Percentiles rank a stretch among this genome's conserved stretches.
These are phyloP conservation scores for Aechmea fasciata DNA, from an alignment of 176 grass and related monocot genomes.

Conservation along the genomic window DNA sequence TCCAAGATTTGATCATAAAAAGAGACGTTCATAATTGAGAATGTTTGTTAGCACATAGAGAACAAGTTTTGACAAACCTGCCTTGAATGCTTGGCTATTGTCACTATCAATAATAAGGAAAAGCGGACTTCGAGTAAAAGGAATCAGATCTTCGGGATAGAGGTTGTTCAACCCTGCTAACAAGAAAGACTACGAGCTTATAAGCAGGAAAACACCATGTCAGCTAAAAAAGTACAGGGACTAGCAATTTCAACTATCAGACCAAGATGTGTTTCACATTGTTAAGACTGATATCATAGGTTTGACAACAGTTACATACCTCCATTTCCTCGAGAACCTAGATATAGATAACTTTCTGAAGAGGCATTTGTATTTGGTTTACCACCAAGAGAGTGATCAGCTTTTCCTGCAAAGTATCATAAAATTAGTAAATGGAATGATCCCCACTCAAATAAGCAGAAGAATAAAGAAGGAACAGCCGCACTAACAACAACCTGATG, in stretches of 20 bases:
- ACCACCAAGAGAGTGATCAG: constrained; percentile 23
- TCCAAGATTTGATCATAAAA: constrained; percentile 12
- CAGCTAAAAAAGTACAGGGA: constrained; percentile 1
- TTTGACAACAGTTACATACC: constrained; percentile 25
- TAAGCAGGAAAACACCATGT: background rate
- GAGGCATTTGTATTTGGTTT: constrained; percentile 31
- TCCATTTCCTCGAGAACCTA: constrained; percentile 77
- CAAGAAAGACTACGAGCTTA: background rate
- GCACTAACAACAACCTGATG: constrained; percentile 63
- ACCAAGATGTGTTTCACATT: background rate
- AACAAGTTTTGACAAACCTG: constrained; percentile 98
- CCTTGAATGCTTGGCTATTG: constrained; percentile 98
- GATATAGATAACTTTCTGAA: constrained; percentile 62
- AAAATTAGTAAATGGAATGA: constrained; percentile 20
- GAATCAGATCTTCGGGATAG: constrained; percentile 88
- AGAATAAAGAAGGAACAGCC: constrained; percentile 17
- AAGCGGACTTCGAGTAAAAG: constrained; percentile 91
- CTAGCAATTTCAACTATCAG: background rate
- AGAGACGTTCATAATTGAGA: constrained; percentile 10
- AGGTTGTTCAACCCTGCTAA: constrained; percentile 72
- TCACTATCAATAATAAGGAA: constrained; percentile 92
- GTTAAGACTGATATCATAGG: background rate
- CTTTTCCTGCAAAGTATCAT: constrained; percentile 36
- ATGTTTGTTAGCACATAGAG: constrained; percentile 37
- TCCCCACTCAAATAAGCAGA: constrained; percentile 14